Percentiles rank a stretch among this genome's conserved stretches.
These are phyloP conservation scores for Hemileccinum impolitum DNA, from an alignment of 768 basidiomycete species.

Conservation along the genomic window DNA sequence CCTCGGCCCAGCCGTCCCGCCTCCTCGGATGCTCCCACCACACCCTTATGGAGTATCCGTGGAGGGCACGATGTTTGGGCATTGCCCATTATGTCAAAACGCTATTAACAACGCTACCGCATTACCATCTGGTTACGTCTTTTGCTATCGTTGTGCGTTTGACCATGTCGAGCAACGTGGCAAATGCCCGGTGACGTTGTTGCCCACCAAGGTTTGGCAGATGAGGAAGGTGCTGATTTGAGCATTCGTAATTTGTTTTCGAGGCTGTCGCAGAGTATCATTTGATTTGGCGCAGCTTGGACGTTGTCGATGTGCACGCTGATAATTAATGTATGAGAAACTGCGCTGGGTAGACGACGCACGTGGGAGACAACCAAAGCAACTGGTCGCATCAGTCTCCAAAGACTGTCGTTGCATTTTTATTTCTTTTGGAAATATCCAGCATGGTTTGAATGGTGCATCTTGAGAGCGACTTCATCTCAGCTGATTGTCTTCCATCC, in stretches of 20 bases:
- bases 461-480: slow-evolving; percentile 9
- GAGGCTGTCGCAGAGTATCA: slow-evolving; percentile 2
- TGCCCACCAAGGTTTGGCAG: slow-evolving; percentile 74
- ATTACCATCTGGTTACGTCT: slow-evolving; percentile 90
- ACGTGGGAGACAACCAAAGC: slow-evolving; percentile 13
- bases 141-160: slow-evolving; percentile 90
- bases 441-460: slow-evolving; percentile 25
- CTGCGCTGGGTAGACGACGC: slow-evolving; percentile 10
- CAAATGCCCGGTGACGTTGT: slow-evolving; percentile 83
- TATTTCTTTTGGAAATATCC: slow-evolving; percentile 15
- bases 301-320: slow-evolving; percentile 6
- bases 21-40: slow-evolving; percentile 71
- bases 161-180: slow-evolving; percentile 75
- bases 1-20: slow-evolving; percentile 69
- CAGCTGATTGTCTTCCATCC: slow-evolving; percentile 9
- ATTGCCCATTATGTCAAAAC: slow-evolving; percentile 77
- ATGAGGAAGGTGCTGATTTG: slow-evolving; percentile 83
- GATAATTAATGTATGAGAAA: neutral
- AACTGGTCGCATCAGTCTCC: slow-evolving; percentile 10
- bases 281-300: slow-evolving; percentile 8
- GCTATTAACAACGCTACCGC: slow-evolving; percentile 83
- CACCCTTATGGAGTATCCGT: slow-evolving; percentile 71
- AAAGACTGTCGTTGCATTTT: slow-evolving; percentile 7
- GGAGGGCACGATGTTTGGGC: slow-evolving; percentile 65
- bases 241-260: slow-evolving; percentile 12